phyloP scores from a whole-genome alignment of 768 basidiomycete genomes.

The Calocera cornea region DNA sequence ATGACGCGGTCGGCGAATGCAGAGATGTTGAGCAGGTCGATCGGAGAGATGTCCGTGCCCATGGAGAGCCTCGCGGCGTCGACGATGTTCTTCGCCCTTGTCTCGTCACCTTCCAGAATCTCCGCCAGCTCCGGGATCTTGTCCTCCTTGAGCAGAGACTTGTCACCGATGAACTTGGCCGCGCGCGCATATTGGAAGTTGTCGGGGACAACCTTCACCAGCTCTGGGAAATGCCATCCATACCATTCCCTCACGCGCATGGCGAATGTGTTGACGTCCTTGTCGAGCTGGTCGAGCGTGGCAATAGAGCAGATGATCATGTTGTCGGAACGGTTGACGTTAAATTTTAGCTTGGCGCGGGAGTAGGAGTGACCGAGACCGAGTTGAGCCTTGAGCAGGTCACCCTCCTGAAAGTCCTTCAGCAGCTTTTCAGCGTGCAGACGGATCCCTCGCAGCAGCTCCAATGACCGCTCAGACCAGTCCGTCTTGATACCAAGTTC shows the following conservation, averaged over 20 bases:
- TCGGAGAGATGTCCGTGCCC: constrained; percentile 79
- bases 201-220: constrained; percentile 83
- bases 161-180: constrained; percentile 79
- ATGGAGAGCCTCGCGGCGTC: constrained; percentile 90
- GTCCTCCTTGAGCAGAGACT: constrained; percentile 64
- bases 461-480: constrained; percentile 63
- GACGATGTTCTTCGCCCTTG: constrained; percentile 80
- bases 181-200: constrained; percentile 85
- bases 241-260: constrained; percentile 99
- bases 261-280: constrained; percentile 96
- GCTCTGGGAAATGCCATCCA: constrained; percentile 97
- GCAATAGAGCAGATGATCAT: constrained; percentile 99
- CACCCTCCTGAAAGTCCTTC: constrained; percentile 73
- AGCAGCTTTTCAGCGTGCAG: constrained; percentile 81
- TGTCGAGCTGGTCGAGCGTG: constrained; percentile 95
- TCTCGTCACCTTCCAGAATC: constrained; percentile 71
- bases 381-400: constrained; percentile 85
- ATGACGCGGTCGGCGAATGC: constrained; percentile 83
- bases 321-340: constrained; percentile 90
- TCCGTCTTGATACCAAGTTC: constrained; percentile 63
- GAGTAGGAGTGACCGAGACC: constrained; percentile 97
- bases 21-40: constrained; percentile 92
- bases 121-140: constrained; percentile 65
- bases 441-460: constrained; percentile 85
- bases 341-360: constrained; percentile 94